A percentile compares a stretch with the other conserved stretches of the same genome.
Evolutionary conservation across 257 asterid genomes (phyloP).

Genomic region (Prunella vulgaris): DNA sequence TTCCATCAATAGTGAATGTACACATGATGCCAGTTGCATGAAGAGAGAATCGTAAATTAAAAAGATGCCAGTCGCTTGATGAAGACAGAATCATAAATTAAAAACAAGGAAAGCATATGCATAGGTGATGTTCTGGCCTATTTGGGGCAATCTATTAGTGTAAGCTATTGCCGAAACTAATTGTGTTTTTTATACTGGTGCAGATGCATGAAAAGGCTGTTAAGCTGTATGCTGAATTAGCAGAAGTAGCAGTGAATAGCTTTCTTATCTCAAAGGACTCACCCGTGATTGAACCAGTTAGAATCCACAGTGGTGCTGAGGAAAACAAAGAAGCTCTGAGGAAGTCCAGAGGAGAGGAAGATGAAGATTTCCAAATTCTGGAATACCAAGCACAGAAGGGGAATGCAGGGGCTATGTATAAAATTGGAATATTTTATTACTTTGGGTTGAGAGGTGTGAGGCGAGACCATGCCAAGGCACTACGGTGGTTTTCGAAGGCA

Average conservation of each 20-base stretch:
- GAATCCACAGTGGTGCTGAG: constrained; percentile 98
- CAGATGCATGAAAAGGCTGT: constrained; percentile 98
- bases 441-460: constrained; percentile 95
- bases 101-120: neutral
- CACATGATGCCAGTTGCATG: neutral
- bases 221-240: constrained; percentile 84
- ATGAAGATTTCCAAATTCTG: constrained; percentile 93
- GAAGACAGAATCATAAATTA: neutral
- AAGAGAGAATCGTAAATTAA: neutral
- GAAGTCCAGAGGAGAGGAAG: constrained; percentile 96
- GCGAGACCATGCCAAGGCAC: constrained; percentile 88
- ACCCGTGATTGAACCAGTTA: constrained; percentile 84
- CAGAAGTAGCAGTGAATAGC: constrained; percentile 90
- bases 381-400: constrained; percentile 98
- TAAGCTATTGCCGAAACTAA: neutral
- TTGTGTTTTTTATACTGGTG: constrained; percentile 25
- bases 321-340: constrained; percentile 95
- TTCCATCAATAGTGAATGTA: neutral
- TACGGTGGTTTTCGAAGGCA: constrained; percentile 87
- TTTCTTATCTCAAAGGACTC: constrained; percentile 92
- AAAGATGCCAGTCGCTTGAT: neutral
- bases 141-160: neutral
- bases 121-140: neutral
- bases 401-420: constrained; percentile 93
- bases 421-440: constrained; percentile 84